Evolutionary conservation across 768 basidiomycete species (phyloP), one percentile per base, ranked within the genome.

Genomic region (Naganishia onofrii): DNA sequence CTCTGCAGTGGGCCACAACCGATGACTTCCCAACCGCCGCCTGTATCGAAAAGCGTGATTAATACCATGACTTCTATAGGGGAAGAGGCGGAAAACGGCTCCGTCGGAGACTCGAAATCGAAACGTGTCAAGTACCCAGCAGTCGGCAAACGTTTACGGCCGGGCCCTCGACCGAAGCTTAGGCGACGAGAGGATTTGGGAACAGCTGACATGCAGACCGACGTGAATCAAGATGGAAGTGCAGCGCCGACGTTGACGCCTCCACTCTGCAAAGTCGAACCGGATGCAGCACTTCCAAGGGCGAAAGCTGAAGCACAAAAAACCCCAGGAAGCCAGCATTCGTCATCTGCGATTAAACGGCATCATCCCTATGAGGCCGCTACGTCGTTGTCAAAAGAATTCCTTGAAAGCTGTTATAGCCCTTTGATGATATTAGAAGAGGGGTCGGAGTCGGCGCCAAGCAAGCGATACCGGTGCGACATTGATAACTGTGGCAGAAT

Each of bases 161-260:
- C 81, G 0, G 81, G 81, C 4, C 81, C 81, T 21, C 76, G 76
- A 36, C 80, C 81, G 2, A 81, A 81, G 69, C 70, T 72, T 48
- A 79, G 79, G 69, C 76, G 38, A 28, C 23, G 23, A 13, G 60
- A 63, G 26, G 38, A 44, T 3, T 46, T 29, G 48, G 48, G 3
- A 23, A 51, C 12, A 23, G 48, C 23, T 1, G 48, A n/a, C 12
- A n/a, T 13, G 48, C 48, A 51, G 23, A 23, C 4, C 23, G 48
- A 51, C 48, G 6, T 51, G n/a, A 51, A 51, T 23, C 48, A 51
- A 26, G 48, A 4, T 51, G 48, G n/a, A 51, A 13, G n/a, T n/a
- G 21, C 19, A 51, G 48, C 19, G 7, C n/a, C n/a, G 48, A 51
- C 19, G 12, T 51, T n/a, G 48, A 51, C 12, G 23, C 48, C 48